A percentile compares a stretch with the other conserved stretches of the same genome.
phyloP scores from a whole-genome alignment of 805 yeast species.

The Candida loeiensis region DNA sequence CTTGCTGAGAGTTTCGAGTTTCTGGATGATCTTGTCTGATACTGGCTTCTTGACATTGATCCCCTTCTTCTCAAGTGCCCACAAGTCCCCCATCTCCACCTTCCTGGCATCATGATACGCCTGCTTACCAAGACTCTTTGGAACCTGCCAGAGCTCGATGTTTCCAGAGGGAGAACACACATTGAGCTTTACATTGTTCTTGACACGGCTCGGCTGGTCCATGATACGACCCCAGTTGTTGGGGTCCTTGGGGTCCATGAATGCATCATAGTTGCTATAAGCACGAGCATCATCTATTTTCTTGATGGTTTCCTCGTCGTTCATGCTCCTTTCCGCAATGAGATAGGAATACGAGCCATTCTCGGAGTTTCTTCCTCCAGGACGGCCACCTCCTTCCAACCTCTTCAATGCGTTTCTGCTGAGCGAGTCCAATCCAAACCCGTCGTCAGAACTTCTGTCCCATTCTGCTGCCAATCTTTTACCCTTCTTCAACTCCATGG shows the following conservation, averaged over 20 bases:
- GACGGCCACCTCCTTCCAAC: slow-evolving; percentile 73
- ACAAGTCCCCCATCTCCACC: slow-evolving; percentile 76
- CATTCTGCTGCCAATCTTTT: slow-evolving; percentile 67
- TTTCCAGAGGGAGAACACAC: slow-evolving; percentile 78
- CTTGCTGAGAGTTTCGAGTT: slow-evolving; percentile 34
- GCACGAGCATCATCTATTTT: slow-evolving; percentile 38
- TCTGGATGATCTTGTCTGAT: slow-evolving; percentile 28
- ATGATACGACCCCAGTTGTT: slow-evolving; percentile 71
- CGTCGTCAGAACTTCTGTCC: slow-evolving; percentile 54
- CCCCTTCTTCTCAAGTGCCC: slow-evolving; percentile 55
- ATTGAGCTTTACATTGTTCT: slow-evolving; percentile 77
- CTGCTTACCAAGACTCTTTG: slow-evolving; percentile 70
- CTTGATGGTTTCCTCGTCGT: slow-evolving; percentile 38
- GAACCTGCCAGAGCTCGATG: slow-evolving; percentile 82
- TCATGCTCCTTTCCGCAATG: slow-evolving; percentile 57
- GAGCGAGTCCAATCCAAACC: slow-evolving; percentile 47
- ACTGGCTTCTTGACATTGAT: slow-evolving; percentile 29
- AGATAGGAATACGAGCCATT: slow-evolving; percentile 71
- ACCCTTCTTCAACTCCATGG: slow-evolving; percentile 85
- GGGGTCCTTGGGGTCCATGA: slow-evolving; percentile 20
- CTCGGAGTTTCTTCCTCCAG: slow-evolving; percentile 67
- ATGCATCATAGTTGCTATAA: slow-evolving; percentile 20
- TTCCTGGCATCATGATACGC: slow-evolving; percentile 90
- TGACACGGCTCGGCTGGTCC: slow-evolving; percentile 67
- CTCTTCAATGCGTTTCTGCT: slow-evolving; percentile 27